phyloP scores from a whole-genome alignment of 2,329 filamentous ascomycete genomes.

The Cadophora luteo-olivacea region DNA sequence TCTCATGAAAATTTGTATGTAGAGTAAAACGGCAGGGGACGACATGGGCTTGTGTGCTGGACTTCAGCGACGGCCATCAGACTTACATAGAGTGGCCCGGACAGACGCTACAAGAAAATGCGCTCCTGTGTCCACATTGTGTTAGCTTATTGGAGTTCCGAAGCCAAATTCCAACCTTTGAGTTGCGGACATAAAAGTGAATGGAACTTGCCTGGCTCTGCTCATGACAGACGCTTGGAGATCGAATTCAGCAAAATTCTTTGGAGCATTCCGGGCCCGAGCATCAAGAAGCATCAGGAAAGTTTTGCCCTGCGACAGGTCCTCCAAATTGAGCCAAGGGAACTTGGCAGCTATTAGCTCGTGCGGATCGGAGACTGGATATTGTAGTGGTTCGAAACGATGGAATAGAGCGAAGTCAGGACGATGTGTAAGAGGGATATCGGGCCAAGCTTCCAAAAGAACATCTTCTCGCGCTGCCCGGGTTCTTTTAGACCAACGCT shows the following conservation, averaged over 20 bases:
- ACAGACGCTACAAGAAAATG: background rate
- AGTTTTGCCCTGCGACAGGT: background rate
- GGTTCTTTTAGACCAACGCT: background rate
- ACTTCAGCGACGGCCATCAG: background rate
- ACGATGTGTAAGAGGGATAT: constrained; percentile 6
- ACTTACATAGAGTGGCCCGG: constrained; percentile 8
- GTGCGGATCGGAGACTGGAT: background rate
- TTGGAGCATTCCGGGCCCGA: constrained; percentile 1
- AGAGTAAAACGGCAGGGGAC: background rate
- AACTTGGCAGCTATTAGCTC: background rate
- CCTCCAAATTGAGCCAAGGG: background rate
- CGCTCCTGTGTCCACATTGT: background rate
- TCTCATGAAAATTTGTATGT: background rate
- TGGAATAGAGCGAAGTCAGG: constrained; percentile 10
- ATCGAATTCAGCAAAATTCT: background rate
- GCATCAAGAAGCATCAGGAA: background rate
- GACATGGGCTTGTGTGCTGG: background rate
- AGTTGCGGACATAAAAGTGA: background rate
- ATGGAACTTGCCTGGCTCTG: constrained; percentile 3
- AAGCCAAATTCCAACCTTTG: background rate
- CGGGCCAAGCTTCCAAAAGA: constrained; percentile 1
- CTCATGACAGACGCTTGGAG: background rate
- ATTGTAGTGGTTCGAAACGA: background rate
- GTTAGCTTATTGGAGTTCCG: background rate
- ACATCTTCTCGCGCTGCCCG: background rate